Evolutionary conservation across 176 grass and related monocot species (phyloP).

Genomic region (Bonia amplexicaulis): DNA sequence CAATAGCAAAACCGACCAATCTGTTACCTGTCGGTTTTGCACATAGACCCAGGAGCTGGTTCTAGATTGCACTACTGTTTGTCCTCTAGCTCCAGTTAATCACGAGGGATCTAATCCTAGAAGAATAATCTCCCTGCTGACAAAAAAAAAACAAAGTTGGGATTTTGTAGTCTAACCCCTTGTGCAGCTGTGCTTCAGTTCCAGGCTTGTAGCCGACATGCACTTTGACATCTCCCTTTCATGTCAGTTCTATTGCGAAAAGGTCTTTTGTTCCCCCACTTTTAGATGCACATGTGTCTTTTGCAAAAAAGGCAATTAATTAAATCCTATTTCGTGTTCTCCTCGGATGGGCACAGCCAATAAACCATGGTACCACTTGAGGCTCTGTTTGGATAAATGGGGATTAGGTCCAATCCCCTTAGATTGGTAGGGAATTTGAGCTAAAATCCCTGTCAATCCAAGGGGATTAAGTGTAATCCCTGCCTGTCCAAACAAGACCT

Average conservation of each 20-base stretch:
- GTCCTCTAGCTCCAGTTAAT: not conserved
- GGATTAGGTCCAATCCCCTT: no score
- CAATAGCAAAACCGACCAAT: no score
- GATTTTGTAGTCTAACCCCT: not conserved
- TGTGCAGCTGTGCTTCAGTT: not conserved
- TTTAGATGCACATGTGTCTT: not conserved
- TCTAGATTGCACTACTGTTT: not conserved
- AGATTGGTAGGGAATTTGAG: no score
- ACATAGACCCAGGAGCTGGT: not conserved
- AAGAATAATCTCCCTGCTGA: not conserved
- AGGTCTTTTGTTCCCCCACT: not conserved
- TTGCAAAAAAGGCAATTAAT: not conserved
- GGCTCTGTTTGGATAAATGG: no score
- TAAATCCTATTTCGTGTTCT: not conserved
- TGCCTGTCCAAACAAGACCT: no score
- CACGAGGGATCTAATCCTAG: conserved; percentile 1
- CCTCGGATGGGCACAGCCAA: not conserved
- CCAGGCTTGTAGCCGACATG: conserved; percentile 3
- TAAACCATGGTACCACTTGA: not conserved
- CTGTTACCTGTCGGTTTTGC: not conserved
- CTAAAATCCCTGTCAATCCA: no score
- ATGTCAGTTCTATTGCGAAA: conserved; percentile 5
- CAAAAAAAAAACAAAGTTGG: not conserved
- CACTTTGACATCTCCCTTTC: conserved; percentile 25
- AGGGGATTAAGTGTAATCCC: no score